Conservation (phyloP, 1,284 basidiomycete genomes). For the Fomitiporia mediterranea region DNA sequence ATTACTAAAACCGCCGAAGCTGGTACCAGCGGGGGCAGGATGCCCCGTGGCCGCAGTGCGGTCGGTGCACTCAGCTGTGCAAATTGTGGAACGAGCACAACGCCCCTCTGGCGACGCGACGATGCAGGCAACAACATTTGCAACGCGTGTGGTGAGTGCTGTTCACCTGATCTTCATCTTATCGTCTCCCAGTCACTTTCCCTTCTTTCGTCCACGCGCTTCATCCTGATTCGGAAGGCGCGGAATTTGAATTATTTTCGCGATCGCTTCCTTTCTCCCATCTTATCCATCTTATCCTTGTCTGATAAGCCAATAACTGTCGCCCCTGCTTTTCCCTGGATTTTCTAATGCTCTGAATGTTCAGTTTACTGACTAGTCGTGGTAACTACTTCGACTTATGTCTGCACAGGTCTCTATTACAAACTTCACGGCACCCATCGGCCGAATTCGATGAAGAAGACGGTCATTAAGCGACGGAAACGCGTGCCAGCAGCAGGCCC, state of each 20-base stretch:
- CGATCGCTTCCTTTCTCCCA: slow-evolving; percentile 1
- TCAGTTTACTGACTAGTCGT: slow-evolving; percentile 25
- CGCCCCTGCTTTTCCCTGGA: slow-evolving; percentile 18
- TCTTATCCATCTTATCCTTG: slow-evolving; percentile 25
- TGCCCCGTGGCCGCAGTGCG: slow-evolving; percentile 36
- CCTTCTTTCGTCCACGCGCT: slow-evolving; percentile 7
- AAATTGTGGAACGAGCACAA: slow-evolving; percentile 92
- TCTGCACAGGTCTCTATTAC: slow-evolving; percentile 81
- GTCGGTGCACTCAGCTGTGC: slow-evolving; percentile 84
- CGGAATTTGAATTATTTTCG: slow-evolving; percentile 8
- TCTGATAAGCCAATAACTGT: slow-evolving; percentile 20
- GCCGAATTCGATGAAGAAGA: slow-evolving; percentile 98
- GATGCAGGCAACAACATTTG: slow-evolving; percentile 91
- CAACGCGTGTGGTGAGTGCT: slow-evolving; percentile 85
- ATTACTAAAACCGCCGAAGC: slow-evolving; percentile 26
- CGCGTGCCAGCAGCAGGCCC: slow-evolving; percentile 77
- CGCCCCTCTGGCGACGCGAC: slow-evolving; percentile 90
- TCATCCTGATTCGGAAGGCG: slow-evolving; percentile 12
- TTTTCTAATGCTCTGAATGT: slow-evolving; percentile 21
- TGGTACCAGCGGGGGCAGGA: slow-evolving; percentile 25
- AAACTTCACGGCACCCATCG: slow-evolving; percentile 97
- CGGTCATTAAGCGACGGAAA: slow-evolving; percentile 96
- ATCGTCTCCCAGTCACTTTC: slow-evolving; percentile 22
- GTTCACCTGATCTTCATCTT: slow-evolving; percentile 21
- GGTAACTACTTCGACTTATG: slow-evolving; percentile 18